phyloP scores from a whole-genome alignment of 768 basidiomycete species.

The Pleurotus platypus region DNA sequence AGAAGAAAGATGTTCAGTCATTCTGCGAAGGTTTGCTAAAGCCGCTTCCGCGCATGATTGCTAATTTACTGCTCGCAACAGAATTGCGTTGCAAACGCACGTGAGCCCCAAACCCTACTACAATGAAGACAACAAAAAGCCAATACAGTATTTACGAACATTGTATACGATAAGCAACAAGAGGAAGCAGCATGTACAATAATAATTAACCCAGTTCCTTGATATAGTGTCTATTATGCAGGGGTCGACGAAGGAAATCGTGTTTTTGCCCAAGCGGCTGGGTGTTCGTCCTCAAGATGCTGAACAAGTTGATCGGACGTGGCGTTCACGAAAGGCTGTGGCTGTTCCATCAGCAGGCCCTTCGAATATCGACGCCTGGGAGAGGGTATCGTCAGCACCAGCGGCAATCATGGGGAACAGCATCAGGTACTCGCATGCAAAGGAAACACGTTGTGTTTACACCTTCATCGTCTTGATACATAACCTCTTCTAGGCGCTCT shows the following conservation, averaged over 20 bases:
- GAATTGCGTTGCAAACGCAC: background rate
- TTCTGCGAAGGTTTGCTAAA: background rate
- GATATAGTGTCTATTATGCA: no score
- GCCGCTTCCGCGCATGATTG: background rate
- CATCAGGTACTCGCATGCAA: conserved; percentile 43
- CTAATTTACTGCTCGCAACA: background rate
- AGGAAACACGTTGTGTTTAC: conserved; percentile 36
- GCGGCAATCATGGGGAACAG: background rate
- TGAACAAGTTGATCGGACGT: conserved; percentile 39
- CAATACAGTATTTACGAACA: background rate
- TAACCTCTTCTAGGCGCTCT: conserved; percentile 41
- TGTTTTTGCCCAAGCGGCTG: conserved; percentile 43
- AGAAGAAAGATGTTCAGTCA: background rate
- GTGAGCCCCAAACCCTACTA: background rate
- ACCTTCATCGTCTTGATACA: conserved; percentile 27
- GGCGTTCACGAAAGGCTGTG: conserved; percentile 31
- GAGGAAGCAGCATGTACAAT: background rate
- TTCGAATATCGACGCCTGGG: conserved; percentile 31
- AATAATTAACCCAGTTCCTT: no score
- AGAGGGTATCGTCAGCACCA: background rate
- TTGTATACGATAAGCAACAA: background rate
- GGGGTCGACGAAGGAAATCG: conserved; percentile 16
- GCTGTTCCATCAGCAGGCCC: conserved; percentile 24
- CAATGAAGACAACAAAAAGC: background rate
- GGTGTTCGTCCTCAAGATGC: conserved; percentile 49